Evolutionary conservation across 2,329 filamentous ascomycete species (phyloP), one percentile per base, ranked within the genome.

Genomic region (Diplodia scrobiculata): DNA sequence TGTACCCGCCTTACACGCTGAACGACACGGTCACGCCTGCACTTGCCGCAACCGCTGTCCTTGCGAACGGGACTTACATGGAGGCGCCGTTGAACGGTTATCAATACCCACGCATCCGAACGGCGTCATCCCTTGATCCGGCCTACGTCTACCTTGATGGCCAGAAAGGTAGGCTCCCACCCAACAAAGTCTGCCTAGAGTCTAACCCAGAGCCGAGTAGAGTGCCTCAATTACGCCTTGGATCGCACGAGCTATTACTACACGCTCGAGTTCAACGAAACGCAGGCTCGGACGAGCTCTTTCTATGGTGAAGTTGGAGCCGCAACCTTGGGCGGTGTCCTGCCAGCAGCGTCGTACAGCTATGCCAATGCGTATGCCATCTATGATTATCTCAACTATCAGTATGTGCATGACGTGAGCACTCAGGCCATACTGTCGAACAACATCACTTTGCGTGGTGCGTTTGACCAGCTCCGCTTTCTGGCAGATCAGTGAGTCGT

Each of bases 371-470:
- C 85, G 1, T 80, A 82, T 68, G 71, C 78, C 13, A 83, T 88
- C 67, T 84, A 80, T 64, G 84, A 88, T 67, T 86, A 83, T 69
- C 73, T 87, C 52, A 79, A 81, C 36, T 87, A 87, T 72, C 78
- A 81, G 47, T 79, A 79, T 60, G 70, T 77, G 19, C 84, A 88
- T 74, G 85, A 87, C 69, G 70, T 71, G 10, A 80, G 77, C 5
- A 74, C 81, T 25, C 71, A 75, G 55, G 67, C 71, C 2, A 68
- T 71, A 1, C 70, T 81, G n/a, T 58, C 70, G n/a, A 74, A 74
- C 53, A 70, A 75, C 58, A 71, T 73, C 66, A 70, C 55, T 2
- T 47, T 66, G 21, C 27, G 27, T 10, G 50, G 58, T 5, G 66
- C 38, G 66, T 71, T 75, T 27, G 68, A 70, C 45, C 65, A 69